Evolutionary conservation across 495 filamentous ascomycete species (phyloP), one percentile per base, ranked within the genome.

Genomic region (Evernia prunastri): DNA sequence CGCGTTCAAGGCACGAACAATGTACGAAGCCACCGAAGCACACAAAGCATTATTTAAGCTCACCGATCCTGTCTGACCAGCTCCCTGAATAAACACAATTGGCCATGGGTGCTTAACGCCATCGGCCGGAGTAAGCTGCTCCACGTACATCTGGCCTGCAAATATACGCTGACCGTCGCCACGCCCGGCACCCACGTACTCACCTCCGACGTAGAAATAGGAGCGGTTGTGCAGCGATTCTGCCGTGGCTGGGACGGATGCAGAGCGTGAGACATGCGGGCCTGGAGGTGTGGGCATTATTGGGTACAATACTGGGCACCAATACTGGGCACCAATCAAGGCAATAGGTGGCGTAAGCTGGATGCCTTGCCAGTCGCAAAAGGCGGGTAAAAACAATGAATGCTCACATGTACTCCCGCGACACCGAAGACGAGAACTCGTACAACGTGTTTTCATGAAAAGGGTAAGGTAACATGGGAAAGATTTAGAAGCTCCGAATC

Each of bases 141-240:
- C 82, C n/a, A 84, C 81, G 68, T 84, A 83, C 72, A 84, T 82
- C 73, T 84, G 80, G 47, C 77, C 77, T 29, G 73, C 69, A 56
- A 79, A 71, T 13, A 77, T 60, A 67, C 79, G 74, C 13, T 71
- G 64, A 42, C 77, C 76, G 18, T 63, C 36, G 23, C 31, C 58
- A n/a, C 65, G 58, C 27, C 54, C 45, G 59, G 74, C 69, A 18
- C 69, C 31, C 11, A 75, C 69, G 65, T 79, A 81, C 20, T 77
- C 63, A 29, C 80, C 81, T 23, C 81, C 81, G 6, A 80, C 73
- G 66, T 83, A 83, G 68, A 82, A 80, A 15, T 79, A 78, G n/a
- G 63, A 64, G 63, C 76, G 72, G 47, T 67, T 36, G 49, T 68
- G 58, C 25, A 67, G 35, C 23, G 63, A 35, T 20, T 69, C 58